Percentiles rank a stretch among this genome's conserved stretches.
Conservation (phyloP, 2,329 filamentous ascomycete species). For the Beauveria bassiana region DNA sequence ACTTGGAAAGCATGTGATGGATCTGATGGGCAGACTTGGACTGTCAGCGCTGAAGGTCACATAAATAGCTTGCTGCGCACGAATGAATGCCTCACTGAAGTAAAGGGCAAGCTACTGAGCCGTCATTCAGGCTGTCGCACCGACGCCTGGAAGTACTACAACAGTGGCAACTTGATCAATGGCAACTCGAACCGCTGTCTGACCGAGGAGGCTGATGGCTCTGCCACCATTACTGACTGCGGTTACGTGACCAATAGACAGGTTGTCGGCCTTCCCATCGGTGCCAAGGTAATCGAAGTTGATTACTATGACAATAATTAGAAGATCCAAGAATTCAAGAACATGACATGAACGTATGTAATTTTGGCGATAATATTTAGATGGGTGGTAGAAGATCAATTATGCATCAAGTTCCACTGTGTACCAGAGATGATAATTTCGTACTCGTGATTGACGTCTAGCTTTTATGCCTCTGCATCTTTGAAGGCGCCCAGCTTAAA, state of each 20-base stretch:
- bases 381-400: not conserved
- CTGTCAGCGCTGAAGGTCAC: conserved; percentile 22
- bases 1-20: conserved; percentile 30
- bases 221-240: conserved; percentile 24
- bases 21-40: conserved; percentile 35
- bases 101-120: conserved; percentile 14
- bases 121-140: conserved; percentile 15
- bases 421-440: not conserved
- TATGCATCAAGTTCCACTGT: not conserved
- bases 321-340: not conserved
- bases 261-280: conserved; percentile 38
- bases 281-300: conserved; percentile 17
- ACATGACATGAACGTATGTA: not conserved
- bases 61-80: conserved; percentile 30
- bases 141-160: conserved; percentile 35
- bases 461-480: conserved; percentile 18
- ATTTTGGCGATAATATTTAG: not conserved
- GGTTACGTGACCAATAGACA: conserved; percentile 33
- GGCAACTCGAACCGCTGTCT: conserved; percentile 27
- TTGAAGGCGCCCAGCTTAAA: conserved; percentile 31
- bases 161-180: conserved; percentile 36
- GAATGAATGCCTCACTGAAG: conserved; percentile 25
- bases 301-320: conserved; percentile 1
- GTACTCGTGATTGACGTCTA: not conserved
- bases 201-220: conserved; percentile 24